Conservation (phyloP, 2,329 filamentous ascomycete genomes). For the Sphaerulina musiva region DNA sequence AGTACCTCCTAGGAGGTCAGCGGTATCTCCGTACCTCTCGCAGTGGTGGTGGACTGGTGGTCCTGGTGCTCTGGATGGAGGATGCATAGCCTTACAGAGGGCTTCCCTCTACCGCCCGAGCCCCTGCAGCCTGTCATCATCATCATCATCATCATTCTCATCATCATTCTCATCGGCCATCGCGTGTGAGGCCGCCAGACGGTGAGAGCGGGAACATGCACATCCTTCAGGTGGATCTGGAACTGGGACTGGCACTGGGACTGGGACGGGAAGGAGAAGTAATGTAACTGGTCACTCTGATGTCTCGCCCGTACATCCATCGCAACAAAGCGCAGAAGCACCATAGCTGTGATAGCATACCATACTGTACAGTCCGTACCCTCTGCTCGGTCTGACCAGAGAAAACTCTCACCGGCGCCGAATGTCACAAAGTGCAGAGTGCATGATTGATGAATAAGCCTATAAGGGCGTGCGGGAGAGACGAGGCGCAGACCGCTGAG, state of each 20-base stretch:
- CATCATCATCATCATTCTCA: constrained; percentile 30
- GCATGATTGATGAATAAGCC: constrained; percentile 3
- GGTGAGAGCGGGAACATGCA: constrained; percentile 6
- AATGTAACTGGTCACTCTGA: not conserved
- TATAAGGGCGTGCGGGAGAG: constrained; percentile 11
- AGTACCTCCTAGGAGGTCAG: constrained; percentile 11
- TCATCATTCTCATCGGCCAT: no score
- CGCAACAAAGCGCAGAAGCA: not conserved
- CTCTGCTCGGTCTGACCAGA: no score
- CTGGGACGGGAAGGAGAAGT: not conserved
- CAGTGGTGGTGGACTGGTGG: no score
- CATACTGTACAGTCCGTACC: no score
- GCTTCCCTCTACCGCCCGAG: constrained; percentile 15
- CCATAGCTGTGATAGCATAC: no score
- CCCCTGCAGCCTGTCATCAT: constrained; percentile 55
- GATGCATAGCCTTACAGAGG: constrained; percentile 19
- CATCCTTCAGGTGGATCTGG: no score
- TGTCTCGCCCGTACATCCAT: no score
- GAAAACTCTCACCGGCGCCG: constrained; percentile 7
- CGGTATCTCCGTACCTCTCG: not conserved
- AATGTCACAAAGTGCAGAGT: not conserved
- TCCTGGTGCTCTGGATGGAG: not conserved
- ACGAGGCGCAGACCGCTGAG: constrained; percentile 13
- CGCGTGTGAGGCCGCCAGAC: constrained; percentile 6
- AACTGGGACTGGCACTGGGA: not conserved